phyloP scores from a whole-genome alignment of 768 basidiomycete genomes.

The Hericium erinaceus region DNA sequence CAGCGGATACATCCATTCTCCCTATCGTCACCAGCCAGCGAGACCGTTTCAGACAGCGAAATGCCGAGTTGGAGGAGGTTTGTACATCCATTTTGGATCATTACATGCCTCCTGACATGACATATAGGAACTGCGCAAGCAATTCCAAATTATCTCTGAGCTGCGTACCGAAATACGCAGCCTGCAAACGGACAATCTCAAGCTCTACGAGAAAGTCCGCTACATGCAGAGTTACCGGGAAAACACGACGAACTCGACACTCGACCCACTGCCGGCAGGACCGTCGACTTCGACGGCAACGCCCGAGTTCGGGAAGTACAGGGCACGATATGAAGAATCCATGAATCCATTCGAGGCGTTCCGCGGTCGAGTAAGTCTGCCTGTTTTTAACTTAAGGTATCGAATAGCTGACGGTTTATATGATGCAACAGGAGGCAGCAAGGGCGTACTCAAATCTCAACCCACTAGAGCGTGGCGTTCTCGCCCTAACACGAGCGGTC shows the following conservation, averaged over 20 bases:
- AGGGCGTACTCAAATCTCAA: slow-evolving; percentile 87
- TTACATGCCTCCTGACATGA: background rate
- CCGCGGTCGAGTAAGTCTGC: slow-evolving; percentile 72
- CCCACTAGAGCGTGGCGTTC: slow-evolving; percentile 81
- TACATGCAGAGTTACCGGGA: slow-evolving; percentile 97
- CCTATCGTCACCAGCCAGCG: slow-evolving; percentile 97
- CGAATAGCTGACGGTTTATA: background rate
- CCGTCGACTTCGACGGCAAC: slow-evolving; percentile 26
- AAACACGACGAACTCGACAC: slow-evolving; percentile 49
- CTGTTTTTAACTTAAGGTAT: background rate
- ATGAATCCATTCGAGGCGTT: slow-evolving; percentile 99
- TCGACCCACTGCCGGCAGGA: slow-evolving; percentile 50
- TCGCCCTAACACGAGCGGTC: slow-evolving; percentile 75
- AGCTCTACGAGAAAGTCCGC: slow-evolving; percentile 96
- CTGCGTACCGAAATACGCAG: slow-evolving; percentile 87
- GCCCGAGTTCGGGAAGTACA: slow-evolving; percentile 85
- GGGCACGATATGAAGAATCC: slow-evolving; percentile 86
- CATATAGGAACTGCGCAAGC: slow-evolving; percentile 81
- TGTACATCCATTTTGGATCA: background rate
- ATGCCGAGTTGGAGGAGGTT: slow-evolving; percentile 94
- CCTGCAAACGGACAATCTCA: slow-evolving; percentile 91
- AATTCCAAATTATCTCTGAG: slow-evolving; percentile 91
- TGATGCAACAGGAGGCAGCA: slow-evolving; percentile 70
- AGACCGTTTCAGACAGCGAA: slow-evolving; percentile 95
- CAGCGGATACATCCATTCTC: slow-evolving; percentile 90